Evolutionary conservation across 2,329 filamentous ascomycete species (phyloP).

Genomic region (Beauveria asiatica): DNA sequence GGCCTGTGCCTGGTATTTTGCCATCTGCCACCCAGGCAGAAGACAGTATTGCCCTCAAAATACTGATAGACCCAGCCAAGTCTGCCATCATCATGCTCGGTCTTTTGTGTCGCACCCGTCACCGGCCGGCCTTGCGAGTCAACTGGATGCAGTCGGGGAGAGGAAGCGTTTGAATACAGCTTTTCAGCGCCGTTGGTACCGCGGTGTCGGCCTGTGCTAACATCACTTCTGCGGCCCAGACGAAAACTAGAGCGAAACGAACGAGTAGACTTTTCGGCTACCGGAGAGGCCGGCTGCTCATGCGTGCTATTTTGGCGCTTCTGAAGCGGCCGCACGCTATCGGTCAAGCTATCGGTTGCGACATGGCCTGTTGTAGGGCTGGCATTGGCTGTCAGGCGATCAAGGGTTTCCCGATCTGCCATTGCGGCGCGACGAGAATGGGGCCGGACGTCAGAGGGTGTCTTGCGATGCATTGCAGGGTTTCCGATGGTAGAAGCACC

Average conservation of each 20-base stretch:
- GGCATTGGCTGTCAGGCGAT: conserved; percentile 64
- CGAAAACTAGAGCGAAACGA: conserved; percentile 73
- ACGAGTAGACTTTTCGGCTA: conserved; percentile 60
- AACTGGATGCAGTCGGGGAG: conserved; percentile 52
- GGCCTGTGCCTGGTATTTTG: conserved; percentile 84
- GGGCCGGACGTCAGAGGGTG: conserved; percentile 41
- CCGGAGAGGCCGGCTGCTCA: conserved; percentile 32
- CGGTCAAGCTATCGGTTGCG: conserved; percentile 55
- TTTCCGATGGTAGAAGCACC: conserved; percentile 36
- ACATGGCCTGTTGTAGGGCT: conserved; percentile 58
- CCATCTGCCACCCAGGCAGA: conserved; percentile 75
- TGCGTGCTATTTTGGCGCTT: conserved; percentile 24
- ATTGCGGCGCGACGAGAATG: conserved; percentile 71
- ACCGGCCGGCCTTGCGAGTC: conserved; percentile 25
- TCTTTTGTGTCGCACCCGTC: conserved; percentile 20
- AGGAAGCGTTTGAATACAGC: conserved; percentile 71
- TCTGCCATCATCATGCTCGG: conserved; percentile 16
- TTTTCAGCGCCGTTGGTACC: conserved; percentile 66
- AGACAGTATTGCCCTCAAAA: conserved; percentile 87
- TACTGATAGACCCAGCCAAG: conserved; percentile 73
- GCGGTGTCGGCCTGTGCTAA: conserved; percentile 39
- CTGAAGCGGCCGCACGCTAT: conserved; percentile 72
- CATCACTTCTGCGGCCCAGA: conserved; percentile 48
- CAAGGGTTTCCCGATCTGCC: conserved; percentile 64
- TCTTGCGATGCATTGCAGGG: conserved; percentile 19